Percentiles rank a stretch among this genome's conserved stretches.
Evolutionary conservation across 768 basidiomycete genomes (phyloP).

Genomic region (Tricholoma flavovirens): DNA sequence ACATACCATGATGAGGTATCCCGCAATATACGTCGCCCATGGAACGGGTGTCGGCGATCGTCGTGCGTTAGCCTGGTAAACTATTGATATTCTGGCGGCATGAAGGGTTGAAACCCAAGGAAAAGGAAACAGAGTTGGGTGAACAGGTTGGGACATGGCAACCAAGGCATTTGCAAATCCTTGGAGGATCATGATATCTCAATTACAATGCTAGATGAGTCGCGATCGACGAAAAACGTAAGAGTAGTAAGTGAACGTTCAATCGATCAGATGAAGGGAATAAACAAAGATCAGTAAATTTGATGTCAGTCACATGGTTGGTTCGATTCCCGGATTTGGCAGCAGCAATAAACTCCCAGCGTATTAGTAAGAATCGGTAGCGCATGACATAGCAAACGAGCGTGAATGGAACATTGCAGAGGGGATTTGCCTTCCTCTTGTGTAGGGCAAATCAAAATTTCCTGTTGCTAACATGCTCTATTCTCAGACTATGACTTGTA

Average conservation of each 20-base stretch:
- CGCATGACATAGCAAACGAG: no score
- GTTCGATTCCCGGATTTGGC: no score
- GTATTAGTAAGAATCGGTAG: no score
- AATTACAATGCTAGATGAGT: not conserved
- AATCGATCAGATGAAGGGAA: no score
- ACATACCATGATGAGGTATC: conserved; percentile 43
- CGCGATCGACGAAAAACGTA: not conserved
- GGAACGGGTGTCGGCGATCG: conserved; percentile 25
- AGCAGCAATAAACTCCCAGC: no score
- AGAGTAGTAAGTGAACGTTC: not conserved
- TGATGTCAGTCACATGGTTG: no score
- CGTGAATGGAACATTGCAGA: no score
- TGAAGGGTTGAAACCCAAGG: conserved; percentile 36
- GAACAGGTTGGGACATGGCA: conserved; percentile 29
- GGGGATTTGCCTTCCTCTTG: no score
- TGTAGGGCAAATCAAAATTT: no score
- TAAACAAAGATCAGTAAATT: no score
- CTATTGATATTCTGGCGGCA: conserved; percentile 39
- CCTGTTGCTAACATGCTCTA: no score
- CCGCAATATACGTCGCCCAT: conserved; percentile 39
- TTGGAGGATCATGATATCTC: not conserved
- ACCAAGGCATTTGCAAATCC: conserved; percentile 9
- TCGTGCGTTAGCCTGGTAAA: conserved; percentile 35
- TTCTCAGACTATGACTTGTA: not conserved
- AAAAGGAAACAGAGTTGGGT: conserved; percentile 35